Evolutionary conservation across 164 flowering plant species (phyloP).

Genomic region (Macadamia tetraphylla): DNA sequence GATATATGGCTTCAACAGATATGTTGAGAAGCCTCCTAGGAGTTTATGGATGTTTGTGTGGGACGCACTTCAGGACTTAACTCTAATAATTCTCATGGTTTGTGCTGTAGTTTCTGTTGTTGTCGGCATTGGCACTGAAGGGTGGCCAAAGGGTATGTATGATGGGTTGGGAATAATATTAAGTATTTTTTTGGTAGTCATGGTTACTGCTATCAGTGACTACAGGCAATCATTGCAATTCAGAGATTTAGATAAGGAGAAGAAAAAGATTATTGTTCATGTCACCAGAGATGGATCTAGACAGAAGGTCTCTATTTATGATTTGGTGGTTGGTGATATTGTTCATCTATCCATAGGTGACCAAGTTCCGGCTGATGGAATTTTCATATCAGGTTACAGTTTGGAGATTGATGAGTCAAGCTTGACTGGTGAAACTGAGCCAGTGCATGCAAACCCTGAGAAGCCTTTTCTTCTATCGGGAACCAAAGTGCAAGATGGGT

Average conservation of each 20-base stretch:
- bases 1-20: constrained; percentile 34
- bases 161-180: constrained; percentile 19
- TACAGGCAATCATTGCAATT: constrained; percentile 17
- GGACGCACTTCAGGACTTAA: constrained; percentile 38
- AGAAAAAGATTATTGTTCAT: constrained; percentile 13
- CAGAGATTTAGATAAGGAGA: constrained; percentile 16
- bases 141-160: constrained; percentile 4
- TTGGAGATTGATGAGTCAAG: constrained; percentile 38
- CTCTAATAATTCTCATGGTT: constrained; percentile 3
- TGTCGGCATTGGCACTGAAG: constrained; percentile 22
- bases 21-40: constrained; percentile 42
- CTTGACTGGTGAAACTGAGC: constrained; percentile 39
- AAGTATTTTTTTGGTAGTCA: constrained; percentile 20
- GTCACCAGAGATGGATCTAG: constrained; percentile 18
- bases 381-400: constrained; percentile 31
- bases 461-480: constrained; percentile 41
- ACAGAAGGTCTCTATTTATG: constrained; percentile 19
- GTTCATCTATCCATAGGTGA: constrained; percentile 26
- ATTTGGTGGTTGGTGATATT: constrained; percentile 27
- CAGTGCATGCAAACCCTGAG: constrained; percentile 15
- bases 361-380: constrained; percentile 43
- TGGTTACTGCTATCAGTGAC: constrained; percentile 22
- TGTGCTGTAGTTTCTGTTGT: constrained; percentile 46
- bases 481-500: constrained; percentile 41
- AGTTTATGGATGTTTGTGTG: constrained; percentile 44